Conservation (phyloP, 257 asterid genomes). For the Nicotiana tomentosiformis region DNA sequence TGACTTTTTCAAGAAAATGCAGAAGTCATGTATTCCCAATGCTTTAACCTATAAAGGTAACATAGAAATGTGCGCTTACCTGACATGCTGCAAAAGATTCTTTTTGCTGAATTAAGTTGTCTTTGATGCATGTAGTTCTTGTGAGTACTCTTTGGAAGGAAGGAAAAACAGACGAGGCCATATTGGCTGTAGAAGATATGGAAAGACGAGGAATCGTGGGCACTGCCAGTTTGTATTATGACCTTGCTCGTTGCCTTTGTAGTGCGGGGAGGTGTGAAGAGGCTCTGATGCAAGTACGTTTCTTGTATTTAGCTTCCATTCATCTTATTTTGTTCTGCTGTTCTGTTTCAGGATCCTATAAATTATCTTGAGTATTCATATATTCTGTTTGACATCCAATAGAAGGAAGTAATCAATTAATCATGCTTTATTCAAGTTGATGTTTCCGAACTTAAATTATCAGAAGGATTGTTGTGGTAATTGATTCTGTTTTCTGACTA, state of each 20-base stretch:
- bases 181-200: slow-evolving; percentile 74
- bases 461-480: background rate
- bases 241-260: slow-evolving; percentile 95
- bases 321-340: background rate
- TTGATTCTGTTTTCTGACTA: background rate
- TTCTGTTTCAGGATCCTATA: slow-evolving; percentile 2
- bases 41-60: slow-evolving; percentile 87
- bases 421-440: background rate
- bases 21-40: slow-evolving; percentile 68
- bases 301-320: slow-evolving; percentile 6
- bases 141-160: slow-evolving; percentile 79
- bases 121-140: slow-evolving; percentile 50
- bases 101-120: slow-evolving; percentile 5
- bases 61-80: background rate
- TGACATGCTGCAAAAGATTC: slow-evolving; percentile 10
- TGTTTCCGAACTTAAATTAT: background rate
- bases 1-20: slow-evolving; percentile 81
- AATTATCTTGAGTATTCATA: slow-evolving; percentile 3
- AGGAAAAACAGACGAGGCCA: slow-evolving; percentile 71
- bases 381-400: background rate
- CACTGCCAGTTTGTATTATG: slow-evolving; percentile 80
- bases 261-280: slow-evolving; percentile 84
- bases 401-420: background rate
- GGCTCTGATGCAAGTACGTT: slow-evolving; percentile 69
- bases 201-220: slow-evolving; percentile 91